Evolutionary conservation across 352 stramenopile species (phyloP).

Genomic region (Pythium plurisporium): DNA sequence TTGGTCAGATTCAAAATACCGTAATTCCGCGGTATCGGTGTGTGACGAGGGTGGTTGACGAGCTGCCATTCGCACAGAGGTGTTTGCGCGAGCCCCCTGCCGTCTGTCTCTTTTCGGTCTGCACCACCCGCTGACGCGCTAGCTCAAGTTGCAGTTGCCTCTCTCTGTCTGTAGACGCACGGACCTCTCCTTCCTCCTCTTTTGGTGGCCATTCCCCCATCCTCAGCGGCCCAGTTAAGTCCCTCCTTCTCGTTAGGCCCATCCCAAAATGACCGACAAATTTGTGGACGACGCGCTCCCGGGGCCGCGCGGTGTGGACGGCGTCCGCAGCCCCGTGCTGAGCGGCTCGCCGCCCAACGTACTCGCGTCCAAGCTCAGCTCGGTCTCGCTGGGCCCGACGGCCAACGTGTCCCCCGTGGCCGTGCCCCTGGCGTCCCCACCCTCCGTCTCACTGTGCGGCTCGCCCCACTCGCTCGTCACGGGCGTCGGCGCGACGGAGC

Average conservation of each 20-base stretch:
- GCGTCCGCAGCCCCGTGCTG: neutral
- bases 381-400: conserved; percentile 14
- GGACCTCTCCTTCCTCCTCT: too few species aligned
- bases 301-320: conserved; percentile 16
- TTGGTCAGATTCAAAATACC: neutral
- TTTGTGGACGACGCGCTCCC: conserved; percentile 1
- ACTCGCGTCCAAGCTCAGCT: conserved; percentile 11
- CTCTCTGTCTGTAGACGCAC: neutral
- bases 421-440: conserved; percentile 7
- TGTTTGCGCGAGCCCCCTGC: conserved; percentile 12
- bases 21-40: too few species aligned
- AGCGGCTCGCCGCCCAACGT: neutral
- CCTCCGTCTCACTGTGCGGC: too few species aligned
- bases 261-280: neutral
- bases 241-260: too few species aligned
- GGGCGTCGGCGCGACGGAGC: conserved; percentile 24
- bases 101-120: neutral
- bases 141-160: conserved; percentile 16
- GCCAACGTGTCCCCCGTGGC: conserved; percentile 15
- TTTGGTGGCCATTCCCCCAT: too few species aligned
- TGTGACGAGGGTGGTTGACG: neutral
- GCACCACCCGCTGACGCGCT: neutral
- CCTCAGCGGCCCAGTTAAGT: too few species aligned
- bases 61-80: neutral
- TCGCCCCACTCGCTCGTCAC: conserved; percentile 7